phyloP scores from a whole-genome alignment of 148 eudicot species.

The Agrostemma githago region DNA sequence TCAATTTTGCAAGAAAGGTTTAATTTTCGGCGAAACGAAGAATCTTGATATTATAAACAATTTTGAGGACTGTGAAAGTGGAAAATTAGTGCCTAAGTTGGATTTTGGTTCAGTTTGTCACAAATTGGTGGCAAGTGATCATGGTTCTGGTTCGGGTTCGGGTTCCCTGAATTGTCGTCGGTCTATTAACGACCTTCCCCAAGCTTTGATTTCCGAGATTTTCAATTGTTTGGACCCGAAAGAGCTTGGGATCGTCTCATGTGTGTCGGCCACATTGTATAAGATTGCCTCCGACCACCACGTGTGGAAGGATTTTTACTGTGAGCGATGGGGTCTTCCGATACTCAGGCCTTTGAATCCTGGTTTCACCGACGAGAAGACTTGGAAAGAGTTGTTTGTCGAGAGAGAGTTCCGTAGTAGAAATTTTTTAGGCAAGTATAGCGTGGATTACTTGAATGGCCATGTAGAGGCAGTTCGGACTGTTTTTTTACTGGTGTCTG shows the following conservation, averaged over 20 bases:
- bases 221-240: slow-evolving; percentile 83
- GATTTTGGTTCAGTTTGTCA: slow-evolving; percentile 26
- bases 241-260: slow-evolving; percentile 86
- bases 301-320: slow-evolving; percentile 88
- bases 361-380: slow-evolving; percentile 51
- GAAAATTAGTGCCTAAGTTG: slow-evolving; percentile 15
- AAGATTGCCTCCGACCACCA: slow-evolving; percentile 71
- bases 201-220: slow-evolving; percentile 72
- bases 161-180: slow-evolving; percentile 23
- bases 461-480: slow-evolving; percentile 74
- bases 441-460: slow-evolving; percentile 58
- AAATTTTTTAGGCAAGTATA: slow-evolving; percentile 70
- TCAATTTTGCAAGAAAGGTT: slow-evolving; percentile 21
- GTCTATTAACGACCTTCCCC: slow-evolving; percentile 78
- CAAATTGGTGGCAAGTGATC: slow-evolving; percentile 30
- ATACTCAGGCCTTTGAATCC: slow-evolving; percentile 30
- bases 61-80: slow-evolving; percentile 35
- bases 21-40: slow-evolving; percentile 14
- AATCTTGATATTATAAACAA: slow-evolving; percentile 24
- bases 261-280: slow-evolving; percentile 63
- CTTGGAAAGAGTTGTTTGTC: slow-evolving; percentile 91
- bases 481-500: slow-evolving; percentile 66
- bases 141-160: neutral
- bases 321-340: slow-evolving; percentile 93
- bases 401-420: slow-evolving; percentile 87